Base-by-base conservation (phyloP, 2,329 filamentous ascomycete species). In the Grosmannia penicillata region DNA sequence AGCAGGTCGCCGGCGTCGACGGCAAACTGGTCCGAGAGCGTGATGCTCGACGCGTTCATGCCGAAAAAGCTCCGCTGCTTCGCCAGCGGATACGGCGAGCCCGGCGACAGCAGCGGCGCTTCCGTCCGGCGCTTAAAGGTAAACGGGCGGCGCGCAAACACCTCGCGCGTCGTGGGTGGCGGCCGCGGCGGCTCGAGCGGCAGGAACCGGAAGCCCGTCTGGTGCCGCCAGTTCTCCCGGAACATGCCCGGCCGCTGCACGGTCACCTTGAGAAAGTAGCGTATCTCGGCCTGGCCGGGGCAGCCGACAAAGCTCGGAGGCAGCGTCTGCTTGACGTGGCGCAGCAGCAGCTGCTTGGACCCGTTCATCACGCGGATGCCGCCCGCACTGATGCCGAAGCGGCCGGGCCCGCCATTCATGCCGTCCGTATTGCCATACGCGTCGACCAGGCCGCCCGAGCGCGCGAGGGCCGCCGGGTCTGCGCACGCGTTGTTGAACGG, bases 191-290 rank as follows among this genome's bases (percentile, higher is more conserved):
- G 83, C 56, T 98, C 91, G 48, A 96, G 89, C 5, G 91, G 91
- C 27, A 95, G 68, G 54, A 98, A 91, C 42, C 83, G 89, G 60
- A 95, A 80, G 26, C 77, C 75, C 26, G 68, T 52, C 45, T 72
- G 63, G 45, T 68, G 66, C 17, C 87, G 69, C 56, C 85, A 82
- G 51, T 95, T 95, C 59, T 94, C 86, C 53, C 89, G 89, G 58
- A 93, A 84, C 42, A 95, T 69, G 13, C 82, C 78, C 0, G 86
- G 85, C n/a, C 86, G 70, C 51, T 86, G 83, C 6, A 96, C 77
- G 0, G 91, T 96, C n/a, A 82, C 85, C 56, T 98, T 98, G 53
- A 96, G 70, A 54, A 83, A 98, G 59, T 98, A 98, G 48, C 78
- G 73, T 43, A 96, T 87, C 58, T 94, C 86, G 18, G 87, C 89